Conservation (phyloP, 371 early-diverging fungal species). For the Saksenaea vasiformis region DNA sequence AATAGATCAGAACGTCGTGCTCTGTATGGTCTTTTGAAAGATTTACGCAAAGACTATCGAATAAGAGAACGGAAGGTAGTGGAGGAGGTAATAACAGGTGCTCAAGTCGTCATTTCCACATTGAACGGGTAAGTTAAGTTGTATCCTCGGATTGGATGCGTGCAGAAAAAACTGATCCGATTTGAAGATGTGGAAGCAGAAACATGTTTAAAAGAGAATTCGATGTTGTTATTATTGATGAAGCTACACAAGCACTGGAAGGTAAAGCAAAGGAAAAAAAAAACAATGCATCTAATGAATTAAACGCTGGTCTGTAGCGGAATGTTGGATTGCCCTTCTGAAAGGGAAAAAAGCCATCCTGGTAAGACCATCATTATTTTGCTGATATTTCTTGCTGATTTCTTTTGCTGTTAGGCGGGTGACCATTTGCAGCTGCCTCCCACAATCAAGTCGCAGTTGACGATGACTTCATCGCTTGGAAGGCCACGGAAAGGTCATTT, state of each 20-base stretch:
- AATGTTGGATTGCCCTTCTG: slow-evolving; percentile 90
- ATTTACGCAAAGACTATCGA: slow-evolving; percentile 74
- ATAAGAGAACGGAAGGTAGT: slow-evolving; percentile 74
- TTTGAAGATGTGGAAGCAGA: slow-evolving; percentile 52
- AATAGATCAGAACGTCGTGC: slow-evolving; percentile 65
- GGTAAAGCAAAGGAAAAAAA: slow-evolving; percentile 21
- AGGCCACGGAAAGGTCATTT: slow-evolving; percentile 17
- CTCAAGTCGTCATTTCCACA: slow-evolving; percentile 66
- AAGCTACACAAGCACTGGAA: slow-evolving; percentile 90
- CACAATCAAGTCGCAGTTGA: slow-evolving; percentile 61
- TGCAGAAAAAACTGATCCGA: not conserved
- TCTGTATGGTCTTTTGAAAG: slow-evolving; percentile 68
- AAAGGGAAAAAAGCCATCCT: slow-evolving; percentile 83
- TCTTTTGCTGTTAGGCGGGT: slow-evolving; percentile 69
- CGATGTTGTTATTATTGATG: slow-evolving; percentile 95
- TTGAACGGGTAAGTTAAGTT: slow-evolving; percentile 55
- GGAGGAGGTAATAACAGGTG: slow-evolving; percentile 59
- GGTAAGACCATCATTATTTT: slow-evolving; percentile 28
- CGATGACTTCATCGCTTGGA: not conserved
- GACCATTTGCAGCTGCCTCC: slow-evolving; percentile 95
- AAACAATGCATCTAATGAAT: not conserved
- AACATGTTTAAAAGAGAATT: slow-evolving; percentile 66
- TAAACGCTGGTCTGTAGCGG: slow-evolving; percentile 35
- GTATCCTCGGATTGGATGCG: no score
- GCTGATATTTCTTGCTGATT: no score